Conservation (phyloP, 2,329 filamentous ascomycete species). For the Fusarium aywerte region DNA sequence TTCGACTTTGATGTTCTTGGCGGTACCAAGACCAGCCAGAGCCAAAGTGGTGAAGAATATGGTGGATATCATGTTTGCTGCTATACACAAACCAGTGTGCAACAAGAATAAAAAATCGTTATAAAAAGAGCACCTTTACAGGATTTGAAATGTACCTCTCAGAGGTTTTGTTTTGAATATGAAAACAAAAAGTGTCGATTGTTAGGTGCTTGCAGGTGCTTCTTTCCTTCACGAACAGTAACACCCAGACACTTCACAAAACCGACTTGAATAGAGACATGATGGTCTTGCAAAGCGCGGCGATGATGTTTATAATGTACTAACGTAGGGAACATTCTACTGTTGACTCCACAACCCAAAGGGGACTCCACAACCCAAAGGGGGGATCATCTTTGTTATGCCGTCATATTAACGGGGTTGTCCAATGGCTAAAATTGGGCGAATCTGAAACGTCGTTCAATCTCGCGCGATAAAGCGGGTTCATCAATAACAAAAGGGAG, state of each 20-base stretch:
- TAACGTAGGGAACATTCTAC: conserved; percentile 2
- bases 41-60: conserved; percentile 30
- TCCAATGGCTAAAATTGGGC: conserved; percentile 17
- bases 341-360: conserved; percentile 24
- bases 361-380: conserved; percentile 33
- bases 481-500: conserved; percentile 17
- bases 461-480: conserved; percentile 26
- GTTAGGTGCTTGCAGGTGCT: not conserved
- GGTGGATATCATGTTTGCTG: conserved; percentile 31
- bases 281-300: not conserved
- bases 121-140: not conserved
- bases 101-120: not conserved
- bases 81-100: conserved; percentile 1
- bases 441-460: conserved; percentile 32
- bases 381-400: conserved; percentile 37
- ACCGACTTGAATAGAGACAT: not conserved
- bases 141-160: not conserved
- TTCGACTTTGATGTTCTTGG: conserved; percentile 44
- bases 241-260: not conserved
- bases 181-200: not conserved
- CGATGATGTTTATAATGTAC: conserved; percentile 12
- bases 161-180: not conserved
- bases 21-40: conserved; percentile 41
- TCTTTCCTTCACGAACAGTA: not conserved
- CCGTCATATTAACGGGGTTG: conserved; percentile 36